A percentile compares a stretch with the other conserved stretches of the same genome.
These are phyloP conservation scores for Cryomyces antarcticus DNA, from an alignment of 495 filamentous ascomycete species.

Conservation along the genomic window DNA sequence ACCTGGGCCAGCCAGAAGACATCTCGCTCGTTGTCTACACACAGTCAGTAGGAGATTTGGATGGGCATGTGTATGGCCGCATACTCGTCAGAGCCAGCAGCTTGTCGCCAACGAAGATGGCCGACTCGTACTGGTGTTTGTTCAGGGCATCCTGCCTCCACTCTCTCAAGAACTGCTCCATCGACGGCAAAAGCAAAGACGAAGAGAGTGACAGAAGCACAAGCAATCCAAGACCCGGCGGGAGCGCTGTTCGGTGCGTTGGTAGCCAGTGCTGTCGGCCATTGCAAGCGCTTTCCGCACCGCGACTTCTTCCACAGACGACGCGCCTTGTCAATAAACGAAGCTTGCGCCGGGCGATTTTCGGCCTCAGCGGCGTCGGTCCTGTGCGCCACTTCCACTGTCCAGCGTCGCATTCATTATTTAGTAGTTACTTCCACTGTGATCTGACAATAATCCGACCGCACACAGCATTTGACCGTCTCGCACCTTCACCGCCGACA, in stretches of 20 bases:
- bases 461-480: no score
- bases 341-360: no score
- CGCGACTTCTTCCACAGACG: no score
- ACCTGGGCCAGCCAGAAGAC: slow-evolving; percentile 89
- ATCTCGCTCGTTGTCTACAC: slow-evolving; percentile 64
- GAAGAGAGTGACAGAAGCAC: neutral
- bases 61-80: slow-evolving; percentile 8
- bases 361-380: no score
- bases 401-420: no score
- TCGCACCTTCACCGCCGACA: slow-evolving; percentile 23
- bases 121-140: slow-evolving; percentile 85
- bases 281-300: no score
- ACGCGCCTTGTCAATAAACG: no score
- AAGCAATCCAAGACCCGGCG: neutral
- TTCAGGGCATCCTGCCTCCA: slow-evolving; percentile 88
- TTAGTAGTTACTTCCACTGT: slow-evolving; percentile 3
- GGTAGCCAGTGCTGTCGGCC: no score
- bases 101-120: slow-evolving; percentile 94
- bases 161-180: slow-evolving; percentile 79
- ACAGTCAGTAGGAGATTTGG: neutral
- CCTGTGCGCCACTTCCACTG: no score
- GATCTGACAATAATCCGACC: no score
- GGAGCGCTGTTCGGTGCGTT: no score
- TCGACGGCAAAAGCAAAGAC: slow-evolving; percentile 14
- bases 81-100: slow-evolving; percentile 79